Evolutionary conservation across 2,329 filamentous ascomycete genomes (phyloP).

Genomic region (Nigrospora oryzae): DNA sequence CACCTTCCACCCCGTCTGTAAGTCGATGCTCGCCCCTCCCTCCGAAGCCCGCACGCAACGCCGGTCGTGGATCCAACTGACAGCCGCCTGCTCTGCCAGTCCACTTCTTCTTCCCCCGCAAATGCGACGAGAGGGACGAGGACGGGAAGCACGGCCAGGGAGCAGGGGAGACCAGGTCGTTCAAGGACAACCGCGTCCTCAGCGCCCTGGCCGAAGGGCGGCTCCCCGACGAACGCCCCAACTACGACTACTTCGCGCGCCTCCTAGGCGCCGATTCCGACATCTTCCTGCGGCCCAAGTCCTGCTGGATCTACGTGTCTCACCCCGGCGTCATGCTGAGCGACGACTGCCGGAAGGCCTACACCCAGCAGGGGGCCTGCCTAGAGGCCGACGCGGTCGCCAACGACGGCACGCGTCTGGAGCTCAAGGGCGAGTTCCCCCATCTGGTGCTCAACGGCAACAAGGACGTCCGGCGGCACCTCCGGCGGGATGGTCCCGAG

Average conservation of each 20-base stretch:
- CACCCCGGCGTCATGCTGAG: conserved; percentile 42
- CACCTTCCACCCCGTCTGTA: conserved; percentile 53
- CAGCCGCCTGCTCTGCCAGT: conserved; percentile 23
- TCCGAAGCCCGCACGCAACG: background rate
- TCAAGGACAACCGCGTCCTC: conserved; percentile 58
- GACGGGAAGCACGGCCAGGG: conserved; percentile 25
- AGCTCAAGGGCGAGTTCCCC: conserved; percentile 32
- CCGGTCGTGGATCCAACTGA: background rate
- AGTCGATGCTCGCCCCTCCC: conserved; percentile 17
- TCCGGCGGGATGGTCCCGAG: conserved; percentile 39
- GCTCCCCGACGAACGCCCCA: conserved; percentile 49
- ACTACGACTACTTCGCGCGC: conserved; percentile 53
- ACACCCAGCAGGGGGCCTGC: conserved; percentile 2
- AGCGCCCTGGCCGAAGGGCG: conserved; percentile 49
- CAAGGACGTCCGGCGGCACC: conserved; percentile 35
- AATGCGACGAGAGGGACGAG: conserved; percentile 45
- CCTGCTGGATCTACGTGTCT: conserved; percentile 51
- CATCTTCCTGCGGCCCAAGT: conserved; percentile 47
- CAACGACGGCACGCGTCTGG: conserved; percentile 15
- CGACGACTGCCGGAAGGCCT: conserved; percentile 15
- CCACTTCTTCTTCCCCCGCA: conserved; percentile 51
- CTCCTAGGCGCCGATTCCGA: conserved; percentile 44
- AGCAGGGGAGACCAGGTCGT: conserved; percentile 39
- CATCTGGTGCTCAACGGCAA: conserved; percentile 47
- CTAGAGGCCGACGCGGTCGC: conserved; percentile 16